Evolutionary conservation across 805 yeast species (phyloP).

Genomic region (Myxozyma neotropica): DNA sequence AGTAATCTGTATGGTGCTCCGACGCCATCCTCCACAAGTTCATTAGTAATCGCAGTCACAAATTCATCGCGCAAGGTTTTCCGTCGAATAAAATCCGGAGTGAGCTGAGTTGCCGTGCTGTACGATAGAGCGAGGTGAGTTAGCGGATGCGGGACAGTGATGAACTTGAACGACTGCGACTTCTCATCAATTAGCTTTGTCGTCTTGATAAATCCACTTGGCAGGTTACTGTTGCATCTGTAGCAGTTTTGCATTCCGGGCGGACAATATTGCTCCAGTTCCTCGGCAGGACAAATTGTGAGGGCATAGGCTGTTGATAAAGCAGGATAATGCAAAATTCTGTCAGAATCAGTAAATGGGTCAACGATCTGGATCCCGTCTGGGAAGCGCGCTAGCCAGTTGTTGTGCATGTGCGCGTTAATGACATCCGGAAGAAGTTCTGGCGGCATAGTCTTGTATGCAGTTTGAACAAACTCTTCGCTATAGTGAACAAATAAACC

Average conservation of each 20-base stretch:
- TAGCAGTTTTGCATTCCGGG: slow-evolving; percentile 30
- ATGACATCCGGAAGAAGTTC: slow-evolving; percentile 36
- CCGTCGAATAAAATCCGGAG: slow-evolving; percentile 25
- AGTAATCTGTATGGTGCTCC: slow-evolving; percentile 25
- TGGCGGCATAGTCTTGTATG: slow-evolving; percentile 18
- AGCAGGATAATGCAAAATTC: slow-evolving; percentile 30
- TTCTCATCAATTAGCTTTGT: slow-evolving; percentile 8
- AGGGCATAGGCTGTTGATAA: slow-evolving; percentile 32
- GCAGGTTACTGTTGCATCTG: slow-evolving; percentile 15
- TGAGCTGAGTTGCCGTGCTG: slow-evolving; percentile 9
- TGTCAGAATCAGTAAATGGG: slow-evolving; percentile 29
- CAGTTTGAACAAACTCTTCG: slow-evolving; percentile 24
- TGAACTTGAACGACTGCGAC: slow-evolving; percentile 6
- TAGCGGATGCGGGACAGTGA: slow-evolving; percentile 30
- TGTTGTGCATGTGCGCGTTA: slow-evolving; percentile 38
- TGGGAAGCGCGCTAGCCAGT: slow-evolving; percentile 34
- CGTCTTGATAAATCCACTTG: slow-evolving; percentile 8
- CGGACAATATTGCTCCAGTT: slow-evolving; percentile 34
- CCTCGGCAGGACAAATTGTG: slow-evolving; percentile 35
- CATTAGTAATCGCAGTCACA: slow-evolving; percentile 11
- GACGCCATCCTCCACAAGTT: slow-evolving; percentile 10
- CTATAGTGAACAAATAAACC: slow-evolving; percentile 36
- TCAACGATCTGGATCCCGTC: slow-evolving; percentile 34
- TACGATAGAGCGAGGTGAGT: slow-evolving; percentile 17
- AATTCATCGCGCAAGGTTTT: slow-evolving; percentile 18